phyloP scores from a whole-genome alignment of 2,329 filamentous ascomycete genomes.

The Aspergillus intermedius region DNA sequence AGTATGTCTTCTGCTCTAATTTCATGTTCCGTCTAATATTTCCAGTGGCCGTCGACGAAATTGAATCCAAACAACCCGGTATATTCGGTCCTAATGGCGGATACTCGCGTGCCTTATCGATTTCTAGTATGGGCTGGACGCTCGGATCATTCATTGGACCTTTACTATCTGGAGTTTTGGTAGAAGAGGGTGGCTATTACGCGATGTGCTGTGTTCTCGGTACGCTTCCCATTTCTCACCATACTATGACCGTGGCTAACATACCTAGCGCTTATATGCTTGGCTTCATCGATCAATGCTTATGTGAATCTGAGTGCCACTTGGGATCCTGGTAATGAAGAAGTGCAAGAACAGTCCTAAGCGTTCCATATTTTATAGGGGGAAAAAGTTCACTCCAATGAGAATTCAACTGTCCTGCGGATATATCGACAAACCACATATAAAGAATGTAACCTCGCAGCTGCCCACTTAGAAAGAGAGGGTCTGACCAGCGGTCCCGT shows the following conservation, averaged over 20 bases:
- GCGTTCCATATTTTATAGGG: neutral
- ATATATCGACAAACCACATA: too few relatives aligned
- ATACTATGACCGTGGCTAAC: neutral
- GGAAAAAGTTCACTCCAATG: too few relatives aligned
- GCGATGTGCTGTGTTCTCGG: conserved; percentile 16
- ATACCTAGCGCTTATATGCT: neutral
- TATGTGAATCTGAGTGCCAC: neutral
- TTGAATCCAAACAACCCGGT: conserved; percentile 14
- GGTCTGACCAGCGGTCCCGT: conserved; percentile 30
- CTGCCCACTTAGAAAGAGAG: conserved; percentile 21
- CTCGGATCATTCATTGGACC: conserved; percentile 18
- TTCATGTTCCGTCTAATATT: neutral
- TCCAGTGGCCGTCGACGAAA: conserved; percentile 15
- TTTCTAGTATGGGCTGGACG: conserved; percentile 19
- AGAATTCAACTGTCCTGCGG: too few relatives aligned
- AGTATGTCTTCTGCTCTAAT: conserved; percentile 14
- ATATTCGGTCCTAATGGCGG: conserved; percentile 22
- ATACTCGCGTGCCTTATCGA: conserved; percentile 19
- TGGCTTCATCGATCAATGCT: neutral
- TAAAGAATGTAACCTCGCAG: too few relatives aligned
- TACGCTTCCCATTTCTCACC: conserved; percentile 1
- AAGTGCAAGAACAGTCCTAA: neutral
- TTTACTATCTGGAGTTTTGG: conserved; percentile 14
- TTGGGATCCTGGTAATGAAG: neutral
- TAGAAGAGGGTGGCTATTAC: conserved; percentile 16